Conservation (phyloP, 116 monocot species). For the Phalaenopsis hybrid region DNA sequence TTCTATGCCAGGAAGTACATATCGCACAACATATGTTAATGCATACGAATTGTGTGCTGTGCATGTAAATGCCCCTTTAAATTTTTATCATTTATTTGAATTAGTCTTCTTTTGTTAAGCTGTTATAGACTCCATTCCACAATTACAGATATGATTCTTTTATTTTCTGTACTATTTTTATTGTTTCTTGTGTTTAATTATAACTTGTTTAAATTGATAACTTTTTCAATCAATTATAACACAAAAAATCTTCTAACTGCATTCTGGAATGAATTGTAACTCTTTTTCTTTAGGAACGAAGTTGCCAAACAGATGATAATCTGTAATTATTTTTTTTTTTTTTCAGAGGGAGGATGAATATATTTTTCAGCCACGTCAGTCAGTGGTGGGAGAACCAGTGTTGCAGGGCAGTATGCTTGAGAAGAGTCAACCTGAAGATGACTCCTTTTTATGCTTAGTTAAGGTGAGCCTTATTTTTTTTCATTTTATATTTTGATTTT, state of each 20-base stretch:
- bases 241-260: neutral
- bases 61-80: too few relatives aligned
- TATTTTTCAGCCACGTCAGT: conserved; percentile 13
- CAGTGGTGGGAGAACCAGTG: conserved; percentile 8
- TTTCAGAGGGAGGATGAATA: conserved; percentile 52
- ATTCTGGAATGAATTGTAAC: neutral
- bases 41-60: too few relatives aligned
- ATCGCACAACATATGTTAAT: too few relatives aligned
- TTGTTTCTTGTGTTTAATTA: neutral
- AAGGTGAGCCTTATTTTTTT: conserved; percentile 44
- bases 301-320: neutral
- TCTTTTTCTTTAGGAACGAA: neutral
- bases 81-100: neutral
- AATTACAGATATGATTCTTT: too few relatives aligned
- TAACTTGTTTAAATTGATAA: neutral
- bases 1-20: too few relatives aligned
- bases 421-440: conserved; percentile 18
- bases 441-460: conserved; percentile 56
- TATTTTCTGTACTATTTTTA: too few relatives aligned
- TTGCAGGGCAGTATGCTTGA: conserved; percentile 13
- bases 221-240: neutral
- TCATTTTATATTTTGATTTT: neutral
- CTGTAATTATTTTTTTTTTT: neutral
- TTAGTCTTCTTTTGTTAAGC: neutral
- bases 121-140: neutral